phyloP scores from a whole-genome alignment of 1,284 basidiomycete genomes.

The Caloboletus firmus region DNA sequence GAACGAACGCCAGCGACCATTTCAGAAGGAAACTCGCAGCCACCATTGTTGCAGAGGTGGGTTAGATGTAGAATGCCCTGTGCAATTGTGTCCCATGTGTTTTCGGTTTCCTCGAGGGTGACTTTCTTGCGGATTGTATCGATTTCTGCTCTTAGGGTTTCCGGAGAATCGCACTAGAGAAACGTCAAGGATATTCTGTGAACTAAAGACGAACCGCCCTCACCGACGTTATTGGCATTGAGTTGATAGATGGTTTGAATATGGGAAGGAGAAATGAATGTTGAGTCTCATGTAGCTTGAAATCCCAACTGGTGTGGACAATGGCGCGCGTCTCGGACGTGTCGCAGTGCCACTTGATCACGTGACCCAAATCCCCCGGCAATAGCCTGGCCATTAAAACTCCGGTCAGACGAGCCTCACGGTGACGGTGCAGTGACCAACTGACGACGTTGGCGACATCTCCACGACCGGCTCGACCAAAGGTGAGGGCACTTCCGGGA shows the following conservation, averaged over 20 bases:
- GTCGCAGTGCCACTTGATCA: slow-evolving; percentile 21
- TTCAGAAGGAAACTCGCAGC: slow-evolving; percentile 54
- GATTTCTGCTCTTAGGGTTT: slow-evolving; percentile 41
- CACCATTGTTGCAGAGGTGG: slow-evolving; percentile 58
- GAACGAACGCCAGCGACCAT: slow-evolving; percentile 55
- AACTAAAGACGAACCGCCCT: neutral
- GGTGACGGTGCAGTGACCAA: neutral
- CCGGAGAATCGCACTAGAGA: slow-evolving; percentile 36
- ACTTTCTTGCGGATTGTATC: slow-evolving; percentile 47
- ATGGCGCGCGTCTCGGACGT: slow-evolving; percentile 23
- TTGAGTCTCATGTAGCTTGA: slow-evolving; percentile 21
- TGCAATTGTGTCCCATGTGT: slow-evolving; percentile 79
- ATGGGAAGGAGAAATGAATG: neutral
- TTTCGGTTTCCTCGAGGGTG: slow-evolving; percentile 70
- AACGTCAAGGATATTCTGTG: slow-evolving; percentile 1
- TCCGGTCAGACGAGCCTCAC: slow-evolving; percentile 17
- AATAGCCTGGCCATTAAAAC: slow-evolving; percentile 26
- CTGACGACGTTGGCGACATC: slow-evolving; percentile 17
- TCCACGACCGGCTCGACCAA: slow-evolving; percentile 18
- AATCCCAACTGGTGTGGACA: slow-evolving; percentile 10
- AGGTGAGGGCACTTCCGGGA: slow-evolving; percentile 26
- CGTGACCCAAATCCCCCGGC: slow-evolving; percentile 30
- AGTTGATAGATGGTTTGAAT: neutral
- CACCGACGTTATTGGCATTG: slow-evolving; percentile 37
- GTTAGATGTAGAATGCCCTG: slow-evolving; percentile 54